phyloP scores from a whole-genome alignment of 176 grass and related monocot genomes.

The Phoenix roebelenii region DNA sequence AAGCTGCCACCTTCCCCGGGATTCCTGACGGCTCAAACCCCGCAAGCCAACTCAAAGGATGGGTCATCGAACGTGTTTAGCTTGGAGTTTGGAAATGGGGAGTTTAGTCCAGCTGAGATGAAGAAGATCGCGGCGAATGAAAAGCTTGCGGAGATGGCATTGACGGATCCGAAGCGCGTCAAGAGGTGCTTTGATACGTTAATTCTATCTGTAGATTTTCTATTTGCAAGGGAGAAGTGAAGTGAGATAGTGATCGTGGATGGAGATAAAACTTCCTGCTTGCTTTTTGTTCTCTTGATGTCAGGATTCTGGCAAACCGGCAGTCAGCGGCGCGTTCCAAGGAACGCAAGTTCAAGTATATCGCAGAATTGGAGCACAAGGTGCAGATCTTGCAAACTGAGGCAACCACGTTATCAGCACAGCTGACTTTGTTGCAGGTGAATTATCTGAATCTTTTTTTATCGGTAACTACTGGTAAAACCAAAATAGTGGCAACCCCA shows the following conservation, averaged over 20 bases:
- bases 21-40: background rate
- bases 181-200: constrained; percentile 38
- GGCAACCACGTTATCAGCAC: constrained; percentile 70
- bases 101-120: constrained; percentile 84
- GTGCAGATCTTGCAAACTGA: constrained; percentile 86
- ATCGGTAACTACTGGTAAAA: no score
- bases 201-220: no score
- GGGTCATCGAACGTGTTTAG: constrained; percentile 44
- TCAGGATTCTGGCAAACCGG: constrained; percentile 87
- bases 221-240: no score
- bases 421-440: constrained; percentile 81
- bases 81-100: constrained; percentile 80
- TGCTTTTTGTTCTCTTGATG: background rate
- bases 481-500: no score
- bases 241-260: no score
- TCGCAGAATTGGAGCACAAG: constrained; percentile 88
- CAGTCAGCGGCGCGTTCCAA: constrained; percentile 96
- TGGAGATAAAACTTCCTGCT: no score
- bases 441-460: background rate
- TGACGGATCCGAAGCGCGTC: constrained; percentile 88
- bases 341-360: constrained; percentile 84
- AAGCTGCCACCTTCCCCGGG: constrained; percentile 7
- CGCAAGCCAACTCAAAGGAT: constrained; percentile 15
- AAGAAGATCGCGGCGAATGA: constrained; percentile 93
- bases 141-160: constrained; percentile 93